Conservation (phyloP, 352 stramenopile genomes). For the Pythium volutum region DNA sequence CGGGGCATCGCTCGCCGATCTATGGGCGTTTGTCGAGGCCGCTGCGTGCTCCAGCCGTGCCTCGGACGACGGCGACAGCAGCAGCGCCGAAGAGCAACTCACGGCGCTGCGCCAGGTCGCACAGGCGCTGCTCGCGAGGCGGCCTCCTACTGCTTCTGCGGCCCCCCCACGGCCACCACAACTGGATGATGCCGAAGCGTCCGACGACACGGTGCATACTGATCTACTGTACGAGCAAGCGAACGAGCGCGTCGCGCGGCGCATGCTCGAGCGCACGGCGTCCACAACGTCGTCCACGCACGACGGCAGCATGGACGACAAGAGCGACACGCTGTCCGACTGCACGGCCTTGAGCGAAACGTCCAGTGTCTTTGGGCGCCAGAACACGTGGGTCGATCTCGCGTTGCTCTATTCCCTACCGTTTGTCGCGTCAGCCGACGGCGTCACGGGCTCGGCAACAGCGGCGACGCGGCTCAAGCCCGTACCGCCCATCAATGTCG, state of each 20-base stretch:
- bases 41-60: conserved; percentile 22
- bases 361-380: conserved; percentile 67
- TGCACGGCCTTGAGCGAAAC: conserved; percentile 68
- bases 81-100: conserved; percentile 26
- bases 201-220: not conserved
- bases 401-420: conserved; percentile 71
- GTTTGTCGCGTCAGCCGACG: conserved; percentile 42
- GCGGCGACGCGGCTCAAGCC: conserved; percentile 41
- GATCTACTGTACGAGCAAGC: conserved; percentile 35
- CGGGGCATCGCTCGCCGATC: conserved; percentile 16
- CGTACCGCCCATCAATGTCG: conserved; percentile 64
- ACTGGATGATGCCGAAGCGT: not conserved
- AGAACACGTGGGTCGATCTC: conserved; percentile 81
- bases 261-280: conserved; percentile 41
- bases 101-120: conserved; percentile 26
- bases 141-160: too few species aligned
- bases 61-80: too few species aligned
- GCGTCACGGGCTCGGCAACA: conserved; percentile 6
- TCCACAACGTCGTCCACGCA: conserved; percentile 16
- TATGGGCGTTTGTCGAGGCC: conserved; percentile 55
- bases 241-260: conserved; percentile 60
- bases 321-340: conserved; percentile 76
- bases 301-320: conserved; percentile 55
- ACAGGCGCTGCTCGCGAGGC: conserved; percentile 29
- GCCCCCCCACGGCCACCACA: not conserved